Base-by-base conservation (phyloP, 2,329 filamentous ascomycete genomes). In the Phialophora macrospora region DNA sequence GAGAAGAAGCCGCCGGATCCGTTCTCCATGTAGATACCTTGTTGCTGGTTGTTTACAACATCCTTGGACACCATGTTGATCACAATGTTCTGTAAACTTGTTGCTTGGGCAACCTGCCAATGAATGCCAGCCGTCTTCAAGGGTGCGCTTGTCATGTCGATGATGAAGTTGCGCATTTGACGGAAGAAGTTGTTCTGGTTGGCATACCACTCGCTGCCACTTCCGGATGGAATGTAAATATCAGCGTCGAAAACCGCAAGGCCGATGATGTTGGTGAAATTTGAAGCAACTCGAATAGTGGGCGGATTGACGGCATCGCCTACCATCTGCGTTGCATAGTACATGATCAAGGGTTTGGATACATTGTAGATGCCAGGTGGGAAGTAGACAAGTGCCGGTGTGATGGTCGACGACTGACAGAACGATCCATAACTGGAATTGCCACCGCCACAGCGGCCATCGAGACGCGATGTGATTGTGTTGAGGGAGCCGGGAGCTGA, bases 181-280 rank as follows among this genome's bases (percentile, higher is more conserved):
- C 87, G 87, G 81, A 88, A 91, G 79, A 92, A 91, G 79, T 91
- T 90, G 71, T 80, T 80, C 75, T 90, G 87, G 79, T 90, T 91
- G 73, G 86, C 85, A 77, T 87, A 89, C 85, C 87, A 89, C 79
- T 90, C 89, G 67, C 74, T 77, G 54, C 88, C 88, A 0, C 77
- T 78, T 52, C 82, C 74, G 51, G 84, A 83, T 20, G 71, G 69
- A 30, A 74, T 70, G 77, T 96, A 96, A 0, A 91, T 91, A 74
- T 96, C 87, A 2, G 90, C 83, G 74, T 95, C 91, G 70, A 97
- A 89, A 63, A 96, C 84, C 57, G 88, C 92, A 79, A 96, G 92
- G 59, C 92, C 93, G 6, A 81, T 72, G 74, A 96, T 96, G 73
- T 83, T 82, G 24, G 69, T 70, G 55, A 66, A 62, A 56, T 70